A percentile compares a stretch with the other conserved stretches of the same genome.
Evolutionary conservation across 306 rosid genomes (phyloP).

Genomic region (Aeschynomene evenia): DNA sequence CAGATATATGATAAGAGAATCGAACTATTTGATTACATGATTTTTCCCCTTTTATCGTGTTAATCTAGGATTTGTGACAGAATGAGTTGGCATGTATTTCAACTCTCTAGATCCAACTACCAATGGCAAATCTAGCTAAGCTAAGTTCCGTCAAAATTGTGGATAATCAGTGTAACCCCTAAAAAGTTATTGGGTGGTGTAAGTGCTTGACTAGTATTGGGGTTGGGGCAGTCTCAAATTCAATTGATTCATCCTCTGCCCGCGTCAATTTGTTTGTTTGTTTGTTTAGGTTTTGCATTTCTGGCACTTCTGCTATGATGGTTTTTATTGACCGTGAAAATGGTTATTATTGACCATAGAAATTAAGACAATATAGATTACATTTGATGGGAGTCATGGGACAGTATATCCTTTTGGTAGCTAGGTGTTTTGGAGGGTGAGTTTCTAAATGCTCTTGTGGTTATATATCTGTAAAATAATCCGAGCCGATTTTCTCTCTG

Average conservation of each 20-base stretch:
- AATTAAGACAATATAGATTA: background rate
- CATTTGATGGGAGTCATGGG: slow-evolving; percentile 6
- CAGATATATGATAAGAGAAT: background rate
- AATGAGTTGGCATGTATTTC: background rate
- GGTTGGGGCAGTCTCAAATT: no score
- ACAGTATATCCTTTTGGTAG: background rate
- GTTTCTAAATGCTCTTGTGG: slow-evolving; percentile 4
- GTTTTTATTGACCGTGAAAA: background rate
- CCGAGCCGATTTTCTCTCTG: slow-evolving; percentile 7
- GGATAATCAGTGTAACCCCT: background rate
- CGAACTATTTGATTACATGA: background rate
- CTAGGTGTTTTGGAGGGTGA: background rate
- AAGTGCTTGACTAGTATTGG: background rate
- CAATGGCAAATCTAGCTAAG: background rate
- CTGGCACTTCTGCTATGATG: background rate
- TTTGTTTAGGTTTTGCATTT: background rate
- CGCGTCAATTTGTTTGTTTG: background rate
- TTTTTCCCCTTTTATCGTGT: background rate
- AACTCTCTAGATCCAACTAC: background rate
- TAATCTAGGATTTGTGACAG: background rate
- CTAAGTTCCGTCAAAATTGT: background rate
- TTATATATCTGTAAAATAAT: background rate
- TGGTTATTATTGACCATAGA: background rate
- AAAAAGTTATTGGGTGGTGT: background rate
- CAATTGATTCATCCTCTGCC: background rate